Base-by-base conservation (phyloP, 2,329 filamentous ascomycete species). In the Trichoderma asperellum region DNA sequence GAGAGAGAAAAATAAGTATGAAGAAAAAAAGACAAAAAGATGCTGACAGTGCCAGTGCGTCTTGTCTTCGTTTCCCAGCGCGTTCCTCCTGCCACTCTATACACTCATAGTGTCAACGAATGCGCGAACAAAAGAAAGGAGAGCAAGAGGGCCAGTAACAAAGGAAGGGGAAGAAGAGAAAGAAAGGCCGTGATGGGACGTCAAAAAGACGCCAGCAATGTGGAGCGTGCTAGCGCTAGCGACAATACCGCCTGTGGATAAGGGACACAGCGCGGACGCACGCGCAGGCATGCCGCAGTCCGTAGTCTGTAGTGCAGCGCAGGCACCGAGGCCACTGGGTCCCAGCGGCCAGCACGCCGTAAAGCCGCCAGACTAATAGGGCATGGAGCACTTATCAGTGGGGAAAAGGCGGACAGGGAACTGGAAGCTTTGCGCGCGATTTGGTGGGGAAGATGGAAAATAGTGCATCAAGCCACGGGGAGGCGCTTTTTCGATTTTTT, bases 101-200 rank as follows among this genome's bases (percentile, higher is more conserved):
- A 70, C 68, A 61, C 63, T 57, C 57, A 70, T 70, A 34, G 61
- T 24, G 68, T 69, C 62, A 49, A 60, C 47, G 37, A 57, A 53
- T 52, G 58, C 47, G 57, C 49, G 24, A 37, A 49, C 34, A 63
- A 29, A 52, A 35, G 35, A 53, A 56, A 27, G 64, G 68, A 68
- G 52, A 71, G 70, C 79, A 70, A 68, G 52, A 60, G 35, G 59
- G 58, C 59, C 40, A 56, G 66, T 64, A 53, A 57, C 70, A 43
- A 59, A 29, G 29, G 29, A 62, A 62, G 37, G 21, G 35, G 62
- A 63, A 57, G 69, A 68, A 69, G 62, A 60, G 52, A 34, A 64
- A 64, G 60, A 67, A 66, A 66, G 63, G 24, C 62, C n/a, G 47
- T 66, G 63, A 57, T 58, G 63, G 63, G 40, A 66, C 34, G 63